Evolutionary conservation across 192 early-diverging fungal genomes (phyloP), one percentile per base, ranked within the genome.

Genomic region (Coemansia sp.): DNA sequence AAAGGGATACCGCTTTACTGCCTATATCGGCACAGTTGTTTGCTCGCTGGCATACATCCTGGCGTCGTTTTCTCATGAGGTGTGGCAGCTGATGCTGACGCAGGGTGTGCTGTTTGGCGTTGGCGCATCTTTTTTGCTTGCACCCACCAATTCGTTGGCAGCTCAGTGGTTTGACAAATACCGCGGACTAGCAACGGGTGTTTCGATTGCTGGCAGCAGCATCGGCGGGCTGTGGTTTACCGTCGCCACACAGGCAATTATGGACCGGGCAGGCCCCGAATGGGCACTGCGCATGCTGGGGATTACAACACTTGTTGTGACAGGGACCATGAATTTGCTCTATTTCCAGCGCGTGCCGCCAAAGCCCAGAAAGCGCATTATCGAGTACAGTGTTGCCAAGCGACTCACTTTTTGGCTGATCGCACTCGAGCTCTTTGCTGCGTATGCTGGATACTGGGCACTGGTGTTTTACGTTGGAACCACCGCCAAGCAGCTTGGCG

Each of bases 41-140:
- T 69, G 62, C 40, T 65, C 60, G 1, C 14, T 24, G 5, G 69
- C 76, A 0, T 63, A 63, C 12, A 69, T 79, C 3, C 38, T 79
- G 16, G 65, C 76, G 2, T 73, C 69, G 1, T 70, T 79, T 47
- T 64, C 80, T 19, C 67, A 33, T 1, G 10, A 79, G 28, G 65
- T 88, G 1, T 91, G 89, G 89, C 89, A 92, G 44, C 65, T 92
- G 5, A 81, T 88, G 43, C 60, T 90, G 27, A 84, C 90, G 1
- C 91, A 92, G 64, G 88, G 88, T 8, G 58, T 91, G 5, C 40
- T 94, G 56, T 86, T 89, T 67, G 92, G 92, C 4, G 60, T 90
- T 22, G 91, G 89, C 6, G 68, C 80, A 14, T 82, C 82, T 9
- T 67, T 94, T 31, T 50, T 87, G 14, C 86, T 85, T 43, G 83